Percentiles rank a stretch among this genome's conserved stretches.
phyloP scores from a whole-genome alignment of 306 rosid genomes.

The Glycine soja region DNA sequence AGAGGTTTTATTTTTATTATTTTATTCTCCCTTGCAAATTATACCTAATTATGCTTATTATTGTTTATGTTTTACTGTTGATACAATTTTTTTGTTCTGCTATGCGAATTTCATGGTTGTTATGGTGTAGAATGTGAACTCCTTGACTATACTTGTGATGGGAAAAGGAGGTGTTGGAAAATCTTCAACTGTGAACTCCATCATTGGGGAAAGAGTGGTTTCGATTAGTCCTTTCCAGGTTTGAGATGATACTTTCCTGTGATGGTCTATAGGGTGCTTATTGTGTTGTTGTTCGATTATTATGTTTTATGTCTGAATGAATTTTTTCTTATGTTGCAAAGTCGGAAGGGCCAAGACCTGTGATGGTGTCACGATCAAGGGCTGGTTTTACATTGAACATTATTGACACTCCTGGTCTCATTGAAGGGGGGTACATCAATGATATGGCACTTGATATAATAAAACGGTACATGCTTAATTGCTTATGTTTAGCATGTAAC shows the following conservation, averaged over 20 bases:
- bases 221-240: slow-evolving; percentile 96
- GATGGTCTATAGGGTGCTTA: slow-evolving; percentile 5
- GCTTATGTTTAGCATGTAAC: not conserved
- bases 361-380: slow-evolving; percentile 85
- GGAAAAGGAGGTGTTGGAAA: slow-evolving; percentile 99
- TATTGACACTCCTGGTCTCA: slow-evolving; percentile 97
- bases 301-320: slow-evolving; percentile 19
- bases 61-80: not conserved
- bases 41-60: not conserved
- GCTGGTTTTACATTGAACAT: slow-evolving; percentile 89
- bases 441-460: slow-evolving; percentile 77
- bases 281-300: slow-evolving; percentile 1
- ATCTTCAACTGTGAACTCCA: slow-evolving; percentile 92
- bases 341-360: slow-evolving; percentile 90
- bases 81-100: not conserved
- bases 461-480: slow-evolving; percentile 64
- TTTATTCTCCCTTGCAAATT: not conserved
- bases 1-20: slow-evolving; percentile 60
- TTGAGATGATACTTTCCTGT: not conserved
- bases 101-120: slow-evolving; percentile 22
- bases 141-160: slow-evolving; percentile 94
- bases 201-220: slow-evolving; percentile 89
- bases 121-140: slow-evolving; percentile 73
- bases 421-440: slow-evolving; percentile 96
- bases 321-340: slow-evolving; percentile 44